Base-by-base conservation (phyloP, 805 yeast species). In the Candida railenensis region DNA sequence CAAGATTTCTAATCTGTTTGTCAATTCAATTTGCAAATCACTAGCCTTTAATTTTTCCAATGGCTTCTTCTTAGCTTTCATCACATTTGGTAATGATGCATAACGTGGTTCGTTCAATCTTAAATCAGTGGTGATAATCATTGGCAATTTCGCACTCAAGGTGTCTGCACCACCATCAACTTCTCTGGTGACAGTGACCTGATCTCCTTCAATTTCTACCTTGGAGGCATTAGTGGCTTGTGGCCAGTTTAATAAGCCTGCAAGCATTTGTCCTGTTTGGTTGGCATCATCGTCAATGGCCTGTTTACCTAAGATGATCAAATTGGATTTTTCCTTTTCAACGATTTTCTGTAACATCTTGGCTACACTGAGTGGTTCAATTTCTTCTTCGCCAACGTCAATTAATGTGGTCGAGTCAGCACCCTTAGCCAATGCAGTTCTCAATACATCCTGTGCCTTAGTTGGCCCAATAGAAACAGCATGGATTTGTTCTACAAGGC, bases 61-160 rank as follows among this genome's bases (percentile, higher is more conserved):
- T 3, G 96, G 96, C 76, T 89, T 91, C 81, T 91, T 91, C 76
- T 94, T 94, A 46, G 98, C 98, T 76, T 94, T 94, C 98, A 94
- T 94, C 73, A 91, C 81, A 66, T 92, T 94, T 50, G 97, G 97
- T 62, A 94, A 77, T 12, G 96, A 82, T n/a, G 96, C 96, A 60
- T 89, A 94, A 58, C 97, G 83, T 38, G 99, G 99, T 62, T 82
- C 94, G 66, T 94, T 94, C 61, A 94, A 79, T 67, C 99, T 85
- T 56, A 94, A 76, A 66, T 94, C 99, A 2, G 98, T 86, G 22
- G 97, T 91, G 56, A 94, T 80, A 45, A 94, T 79, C 73, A 90
- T 60, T 37, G 99, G 99, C 48, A 91, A 76, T 49, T 79, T 71
- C 28, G 96, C 88, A 43, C 78, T 75, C 48, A 94, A 74, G 12